A percentile compares a stretch with the other conserved stretches of the same genome.
Evolutionary conservation across 495 filamentous ascomycete species (phyloP).

Genomic region (Umbilicaria muhlenbergii): DNA sequence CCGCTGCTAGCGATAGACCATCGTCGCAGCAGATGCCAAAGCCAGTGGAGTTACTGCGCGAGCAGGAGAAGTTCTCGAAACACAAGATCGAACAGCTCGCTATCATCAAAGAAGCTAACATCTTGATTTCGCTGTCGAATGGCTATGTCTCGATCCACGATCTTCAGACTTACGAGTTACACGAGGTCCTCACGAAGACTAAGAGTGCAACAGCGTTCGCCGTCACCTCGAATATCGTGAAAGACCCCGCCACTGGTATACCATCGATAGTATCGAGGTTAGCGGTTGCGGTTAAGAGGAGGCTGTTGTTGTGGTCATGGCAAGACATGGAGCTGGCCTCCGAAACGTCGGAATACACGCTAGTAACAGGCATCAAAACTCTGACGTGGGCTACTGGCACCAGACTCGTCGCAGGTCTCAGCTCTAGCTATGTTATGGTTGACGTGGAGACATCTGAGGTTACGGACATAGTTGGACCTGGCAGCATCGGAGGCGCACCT

Average conservation of each 20-base stretch:
- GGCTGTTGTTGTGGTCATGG: constrained; percentile 85
- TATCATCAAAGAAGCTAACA: constrained; percentile 83
- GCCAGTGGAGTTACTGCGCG: constrained; percentile 71
- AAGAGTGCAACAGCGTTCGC: constrained; percentile 83
- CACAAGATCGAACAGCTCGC: constrained; percentile 84
- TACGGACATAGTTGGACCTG: constrained; percentile 65
- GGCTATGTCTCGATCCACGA: constrained; percentile 78
- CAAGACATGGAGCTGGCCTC: constrained; percentile 74
- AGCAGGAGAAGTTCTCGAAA: constrained; percentile 84
- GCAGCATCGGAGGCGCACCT: constrained; percentile 51
- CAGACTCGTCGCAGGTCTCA: constrained; percentile 73
- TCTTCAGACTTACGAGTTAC: constrained; percentile 63
- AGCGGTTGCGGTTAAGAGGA: constrained; percentile 83
- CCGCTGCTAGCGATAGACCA: constrained; percentile 11
- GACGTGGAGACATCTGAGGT: constrained; percentile 58
- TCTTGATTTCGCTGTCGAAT: constrained; percentile 80
- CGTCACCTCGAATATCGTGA: constrained; percentile 85
- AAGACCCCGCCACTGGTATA: constrained; percentile 72
- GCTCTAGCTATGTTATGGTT: constrained; percentile 74
- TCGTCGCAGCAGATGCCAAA: constrained; percentile 28
- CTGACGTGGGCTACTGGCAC: constrained; percentile 82
- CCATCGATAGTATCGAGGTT: constrained; percentile 80
- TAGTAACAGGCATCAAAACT: constrained; percentile 65
- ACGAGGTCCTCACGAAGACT: constrained; percentile 65
- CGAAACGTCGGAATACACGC: constrained; percentile 58